Evolutionary conservation across 352 stramenopile genomes (phyloP), one percentile per base, ranked within the genome.

Genomic region (Aphanomyces stellatus): DNA sequence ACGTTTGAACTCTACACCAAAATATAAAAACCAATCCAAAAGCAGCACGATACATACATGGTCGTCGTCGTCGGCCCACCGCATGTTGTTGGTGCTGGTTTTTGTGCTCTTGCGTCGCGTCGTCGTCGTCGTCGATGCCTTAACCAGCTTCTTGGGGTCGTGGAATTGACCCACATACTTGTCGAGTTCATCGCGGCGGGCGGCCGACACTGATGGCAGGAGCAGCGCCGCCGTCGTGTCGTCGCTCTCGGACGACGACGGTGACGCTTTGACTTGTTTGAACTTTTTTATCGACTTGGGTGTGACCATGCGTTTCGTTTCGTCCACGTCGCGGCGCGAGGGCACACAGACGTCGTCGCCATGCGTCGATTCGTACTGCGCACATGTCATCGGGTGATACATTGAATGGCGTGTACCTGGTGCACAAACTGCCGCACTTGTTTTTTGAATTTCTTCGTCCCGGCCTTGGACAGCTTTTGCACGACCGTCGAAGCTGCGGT

Each of bases 401-500:
- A 15, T 25, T 17, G 31, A 34, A 24, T 37, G 34, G n/a, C 10
- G 31, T n/a, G 19, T 64, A 64, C 55, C 4, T 64, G 28, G 22
- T 35, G 31, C 5, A 64, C 55, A 35, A 64, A 64, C n/a, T 64
- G 55, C 6, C 55, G 55, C 35, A 64, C 37, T 51, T 64, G 55
- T 17, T 51, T 64, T 28, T 64, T 64, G 37, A 43, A 46, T n/a
- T 46, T 43, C 22, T 33, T 25, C 11, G 55, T 64, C 25, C 55
- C 55, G 10, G 55, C 34, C 19, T 28, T 43, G 0, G 55, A 64
- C 17, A 64, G 27, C 27, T 49, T 28, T 51, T 51, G 11, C n/a
- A n/a, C n/a, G n/a, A n/a, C n/a, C n/a, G n/a, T n/a, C n/a, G n/a
- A n/a, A n/a, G n/a, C 2, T 22, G 17, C 10, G 55, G 22, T 51